Conservation (phyloP, 2,329 filamentous ascomycete genomes). For the Calonectria pseudoreteaudii region DNA sequence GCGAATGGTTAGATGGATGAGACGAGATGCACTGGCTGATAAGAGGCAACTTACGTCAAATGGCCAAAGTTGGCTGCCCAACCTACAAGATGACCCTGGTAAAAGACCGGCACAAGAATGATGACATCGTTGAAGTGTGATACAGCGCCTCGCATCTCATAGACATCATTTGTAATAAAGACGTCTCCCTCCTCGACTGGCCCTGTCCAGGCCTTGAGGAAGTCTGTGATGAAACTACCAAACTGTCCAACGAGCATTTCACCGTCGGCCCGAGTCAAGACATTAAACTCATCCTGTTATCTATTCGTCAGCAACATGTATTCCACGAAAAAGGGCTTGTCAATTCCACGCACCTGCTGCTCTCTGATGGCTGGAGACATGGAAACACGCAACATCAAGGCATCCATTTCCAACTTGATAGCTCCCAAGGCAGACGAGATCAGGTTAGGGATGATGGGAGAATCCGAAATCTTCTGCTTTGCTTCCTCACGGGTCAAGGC, state of each 20-base stretch:
- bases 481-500: not conserved
- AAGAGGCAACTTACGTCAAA: not conserved
- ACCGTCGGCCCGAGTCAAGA: not conserved
- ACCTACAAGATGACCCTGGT: not conserved
- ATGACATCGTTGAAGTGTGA: not conserved
- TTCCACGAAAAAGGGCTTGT: not conserved
- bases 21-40: not conserved
- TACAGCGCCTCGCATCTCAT: not conserved
- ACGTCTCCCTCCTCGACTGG: not conserved
- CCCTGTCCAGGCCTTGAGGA: not conserved
- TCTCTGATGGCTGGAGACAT: not conserved
- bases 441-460: not conserved
- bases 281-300: not conserved
- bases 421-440: not conserved
- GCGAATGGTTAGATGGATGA: not conserved
- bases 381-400: not conserved
- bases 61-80: constrained; percentile 4
- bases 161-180: not conserved
- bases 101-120: not conserved
- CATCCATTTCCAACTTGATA: not conserved
- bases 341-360: not conserved
- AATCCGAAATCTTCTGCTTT: not conserved
- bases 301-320: not conserved
- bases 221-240: not conserved
- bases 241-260: not conserved